Base-by-base conservation (phyloP, 2,329 filamentous ascomycete species). In the Dactylellina drechsleri region DNA sequence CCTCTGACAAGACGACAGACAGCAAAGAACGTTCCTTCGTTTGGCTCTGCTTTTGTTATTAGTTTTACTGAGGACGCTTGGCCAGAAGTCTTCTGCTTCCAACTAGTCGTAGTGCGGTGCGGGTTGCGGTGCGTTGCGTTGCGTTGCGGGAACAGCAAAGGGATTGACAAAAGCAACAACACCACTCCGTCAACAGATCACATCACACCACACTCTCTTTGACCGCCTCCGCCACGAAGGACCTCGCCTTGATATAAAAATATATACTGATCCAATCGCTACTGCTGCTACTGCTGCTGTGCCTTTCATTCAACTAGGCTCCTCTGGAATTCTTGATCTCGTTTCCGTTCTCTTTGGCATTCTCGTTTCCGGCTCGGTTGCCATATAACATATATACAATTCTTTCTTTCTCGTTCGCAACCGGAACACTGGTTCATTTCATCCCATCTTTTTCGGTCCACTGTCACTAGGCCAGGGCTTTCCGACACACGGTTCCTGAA, bases 391-490 rank as follows among this genome's bases (percentile, higher is more conserved):
- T 18, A 13, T n/a, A 15, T 10, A n/a, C 7, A 47, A 15, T 47
- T 47, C 16, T 18, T 47, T 47, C 16, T 47, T 49, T 50, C 59
- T 40, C 59, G n/a, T 41, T 36, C 45, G 31, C 47, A 65, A 60
- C 54, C 56, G 40, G 54, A 12, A 47, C 43, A 47, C 47, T 20
- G 36, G 53, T 23, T 23, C 52, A 61, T 73, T 73, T 73, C 68
- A 23, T 73, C 68, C 68, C 68, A 73, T 73, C 59, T 72, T 56
- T 47, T 31, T 12, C 8, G 43, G 26, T 40, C 18, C 20, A 4
- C 31, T 5, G 10, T 36, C 31, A 36, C 31, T 5, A 36, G 31
- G 31, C 31, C 31, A 36, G 31, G 31, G 31, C 52, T 56, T 57
- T 20, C 15, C 40, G 15, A 47, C 18, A 52, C 61, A 12, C 50